These are phyloP conservation scores for Coniochaeta sp. DNA, from an alignment of 2,329 filamentous ascomycete species.

Conservation along the genomic window DNA sequence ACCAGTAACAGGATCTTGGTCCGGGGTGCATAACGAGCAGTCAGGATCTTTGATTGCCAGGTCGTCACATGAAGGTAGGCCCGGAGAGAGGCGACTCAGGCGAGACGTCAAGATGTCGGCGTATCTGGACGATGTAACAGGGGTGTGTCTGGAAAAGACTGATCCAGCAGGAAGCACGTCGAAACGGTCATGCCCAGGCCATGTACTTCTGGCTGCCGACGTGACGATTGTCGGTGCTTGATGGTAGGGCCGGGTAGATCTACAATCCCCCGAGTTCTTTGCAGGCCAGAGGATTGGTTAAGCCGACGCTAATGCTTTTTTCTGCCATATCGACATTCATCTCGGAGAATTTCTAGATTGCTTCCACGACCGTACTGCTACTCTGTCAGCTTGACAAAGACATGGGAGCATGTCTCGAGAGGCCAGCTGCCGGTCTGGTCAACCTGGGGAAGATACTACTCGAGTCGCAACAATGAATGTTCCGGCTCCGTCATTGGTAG, in stretches of 20 bases:
- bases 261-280: neutral
- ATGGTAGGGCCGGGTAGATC: neutral
- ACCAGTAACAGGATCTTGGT: neutral
- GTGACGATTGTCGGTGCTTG: neutral
- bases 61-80: slow-evolving; percentile 2
- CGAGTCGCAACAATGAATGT: slow-evolving; percentile 6
- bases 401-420: slow-evolving; percentile 7
- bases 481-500: slow-evolving; percentile 8
- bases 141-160: slow-evolving; percentile 1
- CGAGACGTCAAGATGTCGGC: neutral
- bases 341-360: slow-evolving; percentile 12
- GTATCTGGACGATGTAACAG: neutral
- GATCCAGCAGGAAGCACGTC: neutral
- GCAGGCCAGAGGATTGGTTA: neutral
- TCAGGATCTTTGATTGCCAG: neutral
- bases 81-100: neutral
- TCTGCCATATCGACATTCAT: slow-evolving; percentile 8
- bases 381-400: slow-evolving; percentile 22
- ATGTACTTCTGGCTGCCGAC: slow-evolving; percentile 2
- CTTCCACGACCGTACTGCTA: slow-evolving; percentile 13
- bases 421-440: slow-evolving; percentile 5
- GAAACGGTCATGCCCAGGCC: slow-evolving; percentile 2
- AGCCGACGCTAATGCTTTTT: neutral
- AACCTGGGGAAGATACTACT: slow-evolving; percentile 7
- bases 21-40: neutral